Evolutionary conservation across 768 basidiomycete species (phyloP), one percentile per base, ranked within the genome.

Genomic region (Kwoniella mangroviensis): DNA sequence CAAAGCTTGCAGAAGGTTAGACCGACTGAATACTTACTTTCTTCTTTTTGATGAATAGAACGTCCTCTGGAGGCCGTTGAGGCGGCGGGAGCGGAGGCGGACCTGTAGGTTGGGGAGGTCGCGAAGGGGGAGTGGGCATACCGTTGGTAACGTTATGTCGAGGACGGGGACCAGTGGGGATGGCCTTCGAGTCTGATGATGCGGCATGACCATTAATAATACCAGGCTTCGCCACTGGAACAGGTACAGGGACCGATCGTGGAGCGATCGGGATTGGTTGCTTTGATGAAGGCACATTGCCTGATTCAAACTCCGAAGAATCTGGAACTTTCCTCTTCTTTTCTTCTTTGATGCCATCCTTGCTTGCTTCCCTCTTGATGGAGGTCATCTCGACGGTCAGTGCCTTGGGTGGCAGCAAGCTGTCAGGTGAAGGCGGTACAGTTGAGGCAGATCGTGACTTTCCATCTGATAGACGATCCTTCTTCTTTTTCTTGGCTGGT

Each of bases 31-130:
- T 4, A 70, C 73, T 40, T 41, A 73, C 72, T 71, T 78, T 78
- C 56, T 78, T 78, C 69, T 74, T 78, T 49, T 76, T 78, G 59
- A 76, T 71, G 53, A 78, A 76, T 49, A 78, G 42, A 5, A 72
- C 67, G 42, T 78, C 75, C 55, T 78, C 77, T 4, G 72, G 41
- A 13, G 66, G 41, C 28, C 67, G 40, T 26, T 72, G 64, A 7
- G 66, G 75, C 12, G 53, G 64, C 2, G 68, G 66, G 22, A 57
- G 72, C 34, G 71, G 70, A 5, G 65, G 42, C 1, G 62, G 66
- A 41, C 53, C 67, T 21, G 19, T 56, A 3, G 58, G 58, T 21
- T 52, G 67, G 12, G 67, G 58, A 6, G 67, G 59, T n/a, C 43
- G 59, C 9, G 59, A 19, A 28, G 57, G 13, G 11, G 56, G 21